Percentiles rank a stretch among this genome's conserved stretches.
Evolutionary conservation across 75 land plant species (phyloP).

Genomic region (Ceratopteris richardii): DNA sequence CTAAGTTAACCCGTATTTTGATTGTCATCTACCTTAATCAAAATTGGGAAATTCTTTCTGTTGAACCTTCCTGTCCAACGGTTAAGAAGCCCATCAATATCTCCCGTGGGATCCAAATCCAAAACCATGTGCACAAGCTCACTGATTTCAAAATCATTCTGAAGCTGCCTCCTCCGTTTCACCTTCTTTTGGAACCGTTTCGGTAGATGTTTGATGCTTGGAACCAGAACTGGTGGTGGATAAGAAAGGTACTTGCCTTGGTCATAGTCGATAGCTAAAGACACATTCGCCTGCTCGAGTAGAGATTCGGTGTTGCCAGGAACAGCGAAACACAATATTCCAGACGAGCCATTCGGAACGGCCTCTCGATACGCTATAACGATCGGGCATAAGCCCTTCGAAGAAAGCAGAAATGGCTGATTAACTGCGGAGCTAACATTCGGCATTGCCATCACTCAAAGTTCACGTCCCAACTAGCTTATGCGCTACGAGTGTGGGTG

Average conservation of each 20-base stretch:
- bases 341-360: too few relatives aligned
- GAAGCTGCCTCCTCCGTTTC: slow-evolving; percentile 26
- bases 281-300: too few relatives aligned
- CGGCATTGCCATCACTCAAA: too few relatives aligned
- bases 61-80: slow-evolving; percentile 82
- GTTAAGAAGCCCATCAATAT: slow-evolving; percentile 71
- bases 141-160: slow-evolving; percentile 61
- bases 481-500: too few relatives aligned
- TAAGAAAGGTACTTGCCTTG: slow-evolving; percentile 30
- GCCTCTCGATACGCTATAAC: too few relatives aligned
- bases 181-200: slow-evolving; percentile 32
- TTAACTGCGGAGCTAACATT: too few relatives aligned
- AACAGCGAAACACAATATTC: too few relatives aligned
- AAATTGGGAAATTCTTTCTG: slow-evolving; percentile 71
- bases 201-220: slow-evolving; percentile 38
- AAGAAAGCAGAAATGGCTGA: too few relatives aligned
- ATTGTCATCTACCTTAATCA: slow-evolving; percentile 75
- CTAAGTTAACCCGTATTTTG: too few relatives aligned
- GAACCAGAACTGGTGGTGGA: slow-evolving; percentile 21
- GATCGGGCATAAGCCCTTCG: too few relatives aligned
- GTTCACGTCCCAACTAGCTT: too few relatives aligned
- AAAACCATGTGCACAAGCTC: slow-evolving; percentile 53
- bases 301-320: too few relatives aligned
- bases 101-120: slow-evolving; percentile 49
- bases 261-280: slow-evolving; percentile 79